Conservation (phyloP, 352 stramenopile species). For the Pythium brachiatum region DNA sequence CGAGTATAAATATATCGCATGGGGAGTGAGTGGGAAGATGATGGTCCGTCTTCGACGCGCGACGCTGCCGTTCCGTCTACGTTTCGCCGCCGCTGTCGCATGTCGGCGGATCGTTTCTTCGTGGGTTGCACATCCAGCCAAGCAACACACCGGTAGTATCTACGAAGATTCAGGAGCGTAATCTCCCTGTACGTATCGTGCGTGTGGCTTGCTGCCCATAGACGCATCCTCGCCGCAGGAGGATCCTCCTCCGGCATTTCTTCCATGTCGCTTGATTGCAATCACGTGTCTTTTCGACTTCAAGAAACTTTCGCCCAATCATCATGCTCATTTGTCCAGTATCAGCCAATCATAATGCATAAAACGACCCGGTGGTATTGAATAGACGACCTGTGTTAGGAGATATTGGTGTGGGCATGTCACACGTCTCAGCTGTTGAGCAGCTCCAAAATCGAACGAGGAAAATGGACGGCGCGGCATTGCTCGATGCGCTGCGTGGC, state of each 20-base stretch:
- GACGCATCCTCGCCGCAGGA: too few species aligned
- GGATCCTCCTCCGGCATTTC: too few species aligned
- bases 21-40: too few species aligned
- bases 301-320: not conserved
- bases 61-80: not conserved
- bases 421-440: slow-evolving; percentile 14
- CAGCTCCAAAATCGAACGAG: too few species aligned
- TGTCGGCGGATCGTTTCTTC: not conserved
- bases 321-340: not conserved
- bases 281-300: not conserved
- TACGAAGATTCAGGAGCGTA: not conserved
- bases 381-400: not conserved
- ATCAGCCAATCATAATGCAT: not conserved
- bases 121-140: not conserved
- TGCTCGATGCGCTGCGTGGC: slow-evolving; percentile 51
- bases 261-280: not conserved
- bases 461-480: slow-evolving; percentile 13
- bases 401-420: not conserved
- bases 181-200: too few species aligned
- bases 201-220: too few species aligned
- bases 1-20: not conserved
- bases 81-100: not conserved
- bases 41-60: too few species aligned
- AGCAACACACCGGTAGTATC: not conserved
- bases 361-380: not conserved